phyloP scores from a whole-genome alignment of 1,284 basidiomycete species.

The Porogramme epimiltina region DNA sequence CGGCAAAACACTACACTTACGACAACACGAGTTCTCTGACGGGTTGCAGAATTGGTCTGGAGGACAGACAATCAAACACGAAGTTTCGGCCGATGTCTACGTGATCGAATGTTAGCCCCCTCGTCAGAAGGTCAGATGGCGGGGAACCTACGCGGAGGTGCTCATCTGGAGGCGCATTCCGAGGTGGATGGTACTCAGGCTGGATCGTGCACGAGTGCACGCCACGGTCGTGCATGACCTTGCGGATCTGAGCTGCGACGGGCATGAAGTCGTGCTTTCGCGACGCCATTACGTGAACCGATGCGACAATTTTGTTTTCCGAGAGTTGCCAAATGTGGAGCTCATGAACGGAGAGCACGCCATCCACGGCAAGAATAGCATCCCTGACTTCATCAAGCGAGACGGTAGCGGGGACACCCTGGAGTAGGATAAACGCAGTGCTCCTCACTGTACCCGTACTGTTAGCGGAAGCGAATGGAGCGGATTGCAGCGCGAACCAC shows the following conservation, averaged over 20 bases:
- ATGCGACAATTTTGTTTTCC: conserved; percentile 90
- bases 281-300: conserved; percentile 91
- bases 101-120: conserved; percentile 1
- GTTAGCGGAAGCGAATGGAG: neutral
- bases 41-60: conserved; percentile 68
- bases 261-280: conserved; percentile 88
- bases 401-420: conserved; percentile 90
- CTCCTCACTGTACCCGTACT: conserved; percentile 67
- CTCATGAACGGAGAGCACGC: conserved; percentile 92
- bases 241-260: conserved; percentile 83
- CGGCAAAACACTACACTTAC: conserved; percentile 47
- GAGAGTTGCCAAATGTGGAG: conserved; percentile 97
- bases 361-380: conserved; percentile 80
- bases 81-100: conserved; percentile 33
- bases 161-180: conserved; percentile 43
- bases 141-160: conserved; percentile 45
- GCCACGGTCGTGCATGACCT: conserved; percentile 85
- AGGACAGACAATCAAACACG: conserved; percentile 49
- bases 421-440: conserved; percentile 95
- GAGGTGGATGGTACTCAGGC: conserved; percentile 66
- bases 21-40: conserved; percentile 75
- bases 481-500: conserved; percentile 26
- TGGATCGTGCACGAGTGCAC: conserved; percentile 95
- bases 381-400: conserved; percentile 86
- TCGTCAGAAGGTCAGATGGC: too few species aligned